Base-by-base conservation (phyloP, 768 basidiomycete genomes). In the Neoboletus magnificus region DNA sequence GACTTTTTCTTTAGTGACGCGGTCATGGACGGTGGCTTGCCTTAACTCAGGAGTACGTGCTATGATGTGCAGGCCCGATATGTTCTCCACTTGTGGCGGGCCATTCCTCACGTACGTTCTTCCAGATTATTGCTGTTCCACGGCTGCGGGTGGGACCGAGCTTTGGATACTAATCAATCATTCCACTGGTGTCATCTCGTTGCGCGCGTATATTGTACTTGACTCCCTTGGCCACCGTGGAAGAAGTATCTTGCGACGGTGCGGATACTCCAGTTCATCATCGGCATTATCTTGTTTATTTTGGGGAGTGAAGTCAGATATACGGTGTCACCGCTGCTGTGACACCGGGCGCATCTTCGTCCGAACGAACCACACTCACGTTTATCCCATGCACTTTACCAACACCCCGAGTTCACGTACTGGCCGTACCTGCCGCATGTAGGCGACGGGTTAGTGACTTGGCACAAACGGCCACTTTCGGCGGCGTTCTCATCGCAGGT, bases 101-200 rank as follows among this genome's bases (percentile, higher is more conserved):
- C 20, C 29, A 13, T 35, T 32, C 39, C 30, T 45, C n/a, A 50
- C 35, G 35, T 56, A 5, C 23, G 13, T 30, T 42, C 15, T 29
- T 45, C 8, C 66, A 94, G 93, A 98, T 78, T 98, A 97, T 76
- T 98, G 98, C 75, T 98, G 98, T 76, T 97, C 87, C 71, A 91
- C 91, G 20, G 91, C 93, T 35, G 93, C 95, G 51, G 93, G 93
- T 12, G 68, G 66, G 7, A 37, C 54, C 22, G 68, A 57, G 48
- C 30, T 55, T 10, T 68, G 63, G 68, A 66, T 69, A 32, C 40
- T n/a, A n/a, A n/a, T n/a, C n/a, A n/a, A n/a, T n/a, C n/a, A n/a
- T 13, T 11, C n/a, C n/a, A 1, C 5, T 20, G 18, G 7, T 18
- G 7, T 40, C 12, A 20, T 46, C 33, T 40, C 16, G 25, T 35